Conservation (phyloP, 116 monocot species). For the Iris pallida region DNA sequence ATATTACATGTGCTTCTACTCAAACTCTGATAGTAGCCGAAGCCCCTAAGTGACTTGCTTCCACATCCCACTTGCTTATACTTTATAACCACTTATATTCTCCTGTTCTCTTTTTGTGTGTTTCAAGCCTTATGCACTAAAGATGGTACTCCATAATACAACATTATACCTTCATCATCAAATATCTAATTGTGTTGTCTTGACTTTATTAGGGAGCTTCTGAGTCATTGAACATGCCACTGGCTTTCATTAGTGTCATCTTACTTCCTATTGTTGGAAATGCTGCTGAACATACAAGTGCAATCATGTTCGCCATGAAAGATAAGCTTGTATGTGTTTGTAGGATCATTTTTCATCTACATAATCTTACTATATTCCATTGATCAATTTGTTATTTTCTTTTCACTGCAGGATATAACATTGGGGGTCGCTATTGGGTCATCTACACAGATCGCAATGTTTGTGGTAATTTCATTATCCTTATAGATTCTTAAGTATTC, state of each 20-base stretch:
- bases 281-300: slow-evolving; percentile 52
- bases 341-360: no score
- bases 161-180: not conserved
- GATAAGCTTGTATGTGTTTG: slow-evolving; percentile 75
- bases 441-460: slow-evolving; percentile 97
- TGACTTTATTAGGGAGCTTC: slow-evolving; percentile 70
- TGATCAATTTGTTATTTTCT: slow-evolving; percentile 7
- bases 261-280: slow-evolving; percentile 55
- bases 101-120: no score
- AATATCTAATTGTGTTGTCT: slow-evolving; percentile 5
- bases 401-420: slow-evolving; percentile 64
- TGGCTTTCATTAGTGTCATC: slow-evolving; percentile 93
- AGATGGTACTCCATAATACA: not conserved
- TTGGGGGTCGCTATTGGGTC: slow-evolving; percentile 96
- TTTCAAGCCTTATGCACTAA: not conserved
- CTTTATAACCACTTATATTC: no score
- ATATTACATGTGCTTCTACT: no score
- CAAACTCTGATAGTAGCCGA: no score
- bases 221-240: slow-evolving; percentile 71
- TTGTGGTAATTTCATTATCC: slow-evolving; percentile 59
- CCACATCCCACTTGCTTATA: no score
- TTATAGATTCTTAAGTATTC: not conserved
- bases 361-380: not conserved
- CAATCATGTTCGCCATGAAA: slow-evolving; percentile 99
- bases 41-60: no score